These are phyloP conservation scores for Raffaelea ambrosiae DNA, from an alignment of 2,329 filamentous ascomycete genomes.

Conservation along the genomic window DNA sequence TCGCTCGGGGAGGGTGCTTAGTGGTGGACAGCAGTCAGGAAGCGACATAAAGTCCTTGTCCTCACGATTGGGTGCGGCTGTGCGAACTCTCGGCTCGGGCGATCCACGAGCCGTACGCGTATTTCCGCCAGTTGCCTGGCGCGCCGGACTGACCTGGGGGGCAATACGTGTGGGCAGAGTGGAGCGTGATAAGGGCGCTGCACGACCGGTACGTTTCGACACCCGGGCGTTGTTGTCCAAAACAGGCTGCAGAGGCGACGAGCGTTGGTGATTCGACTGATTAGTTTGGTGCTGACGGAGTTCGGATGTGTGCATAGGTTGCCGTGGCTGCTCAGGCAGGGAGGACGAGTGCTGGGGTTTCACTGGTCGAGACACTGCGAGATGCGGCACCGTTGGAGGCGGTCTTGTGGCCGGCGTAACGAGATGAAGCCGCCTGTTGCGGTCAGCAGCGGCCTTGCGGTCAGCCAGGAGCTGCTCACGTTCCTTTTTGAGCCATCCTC, in stretches of 20 bases:
- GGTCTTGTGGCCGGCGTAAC: conserved; percentile 28
- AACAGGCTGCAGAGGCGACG: conserved; percentile 2
- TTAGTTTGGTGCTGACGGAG: neutral
- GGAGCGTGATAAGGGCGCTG: neutral
- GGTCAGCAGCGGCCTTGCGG: conserved; percentile 31
- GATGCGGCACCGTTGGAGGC: conserved; percentile 6
- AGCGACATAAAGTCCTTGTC: conserved; percentile 72
- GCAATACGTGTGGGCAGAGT: conserved; percentile 17
- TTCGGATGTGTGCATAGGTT: neutral
- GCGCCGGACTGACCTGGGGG: conserved; percentile 4
- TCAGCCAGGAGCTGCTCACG: conserved; percentile 40
- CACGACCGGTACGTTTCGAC: conserved; percentile 3
- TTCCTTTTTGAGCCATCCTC: conserved; percentile 41
- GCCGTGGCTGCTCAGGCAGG: neutral
- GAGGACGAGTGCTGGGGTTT: conserved; percentile 15
- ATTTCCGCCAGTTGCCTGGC: neutral
- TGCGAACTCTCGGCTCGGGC: conserved; percentile 25
- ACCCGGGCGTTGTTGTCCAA: conserved; percentile 4
- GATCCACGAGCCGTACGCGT: conserved; percentile 6
- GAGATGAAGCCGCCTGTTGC: conserved; percentile 23
- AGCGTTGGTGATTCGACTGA: neutral
- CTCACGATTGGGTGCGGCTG: conserved; percentile 60
- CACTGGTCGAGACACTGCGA: conserved; percentile 9
- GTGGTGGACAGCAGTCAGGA: conserved; percentile 63
- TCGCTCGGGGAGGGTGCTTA: conserved; percentile 55